Conservation (phyloP, 495 filamentous ascomycete genomes). For the Aspergillus steynii region DNA sequence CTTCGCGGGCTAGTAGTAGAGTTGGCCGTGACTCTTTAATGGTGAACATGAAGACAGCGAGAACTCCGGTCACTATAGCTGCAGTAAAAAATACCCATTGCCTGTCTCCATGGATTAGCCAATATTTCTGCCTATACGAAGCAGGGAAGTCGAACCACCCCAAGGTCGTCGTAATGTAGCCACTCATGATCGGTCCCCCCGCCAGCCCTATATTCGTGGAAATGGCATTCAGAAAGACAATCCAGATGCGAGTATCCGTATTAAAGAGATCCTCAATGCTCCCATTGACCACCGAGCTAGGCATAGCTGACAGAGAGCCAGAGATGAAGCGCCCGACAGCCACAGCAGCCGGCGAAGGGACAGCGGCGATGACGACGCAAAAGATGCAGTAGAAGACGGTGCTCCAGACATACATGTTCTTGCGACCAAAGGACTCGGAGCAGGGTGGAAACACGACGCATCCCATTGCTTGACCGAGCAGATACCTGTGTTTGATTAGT, state of each 20-base stretch:
- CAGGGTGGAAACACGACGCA: constrained; percentile 49
- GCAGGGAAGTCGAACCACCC: constrained; percentile 32
- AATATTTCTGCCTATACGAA: background rate
- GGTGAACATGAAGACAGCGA: constrained; percentile 18
- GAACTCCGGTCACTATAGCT: constrained; percentile 19
- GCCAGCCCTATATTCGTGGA: constrained; percentile 40
- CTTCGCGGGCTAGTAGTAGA: constrained; percentile 29
- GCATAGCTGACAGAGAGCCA: constrained; percentile 48
- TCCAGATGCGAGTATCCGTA: constrained; percentile 42
- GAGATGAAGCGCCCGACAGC: constrained; percentile 39
- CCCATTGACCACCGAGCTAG: constrained; percentile 42
- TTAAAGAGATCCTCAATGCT: constrained; percentile 54
- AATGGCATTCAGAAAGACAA: constrained; percentile 44
- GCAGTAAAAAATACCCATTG: constrained; percentile 35
- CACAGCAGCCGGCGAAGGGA: constrained; percentile 30
- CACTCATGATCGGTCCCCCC: constrained; percentile 44
- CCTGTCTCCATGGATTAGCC: constrained; percentile 28
- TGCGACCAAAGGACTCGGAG: constrained; percentile 49
- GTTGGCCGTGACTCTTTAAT: constrained; percentile 37
- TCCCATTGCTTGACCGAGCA: constrained; percentile 45
- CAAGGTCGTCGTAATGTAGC: constrained; percentile 33
- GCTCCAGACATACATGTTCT: constrained; percentile 41
- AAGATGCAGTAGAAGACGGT: constrained; percentile 36
- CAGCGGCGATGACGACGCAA: constrained; percentile 36
- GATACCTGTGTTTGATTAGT: constrained; percentile 25